Evolutionary conservation across 257 asterid species (phyloP), one percentile per base, ranked within the genome.

Genomic region (Gentiana macrophylla): DNA sequence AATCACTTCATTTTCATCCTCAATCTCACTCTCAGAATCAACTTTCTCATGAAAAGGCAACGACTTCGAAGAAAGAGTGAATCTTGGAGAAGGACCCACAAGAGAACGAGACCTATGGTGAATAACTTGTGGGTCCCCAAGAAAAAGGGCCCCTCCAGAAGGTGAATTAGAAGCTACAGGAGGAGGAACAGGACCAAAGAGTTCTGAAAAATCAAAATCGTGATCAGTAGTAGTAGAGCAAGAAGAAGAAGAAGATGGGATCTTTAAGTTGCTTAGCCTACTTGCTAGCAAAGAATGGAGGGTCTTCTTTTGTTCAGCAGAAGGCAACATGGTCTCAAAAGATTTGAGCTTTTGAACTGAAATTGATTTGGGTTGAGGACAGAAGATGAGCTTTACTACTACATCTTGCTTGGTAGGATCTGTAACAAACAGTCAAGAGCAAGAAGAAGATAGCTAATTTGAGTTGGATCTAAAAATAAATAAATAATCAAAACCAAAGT

Each of bases 41-140:
- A 82, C 74, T 59, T 76, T 85, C 43, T 65, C 81, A 35, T 62
- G 77, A 35, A 75, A 63, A 34, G 75, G 87, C 5, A 86, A 72
- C 48, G 85, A 60, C 64, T 70, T 80, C 59, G 94, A 76, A 77
- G 94, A 76, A 77, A 68, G 94, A 55, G 92, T 77, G 79, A 79
- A 70, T 51, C 94, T 81, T 2, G 97, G 97, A 1, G 97, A 88
- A 6, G 97, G 97, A 13, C 97, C 97, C 57, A 88, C 80, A 57
- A 85, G 79, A 49, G 97, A 86, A 79, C 86, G 97, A 63, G 97
- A 83, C 12, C 97, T 79, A 59, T 82, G 73, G 67, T 79, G 82
- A 47, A 86, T 81, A 35, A 86, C 71, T 54, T 63, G 88, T 47
- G 97, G 95, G 79, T 84, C 86, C 24, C 89, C 85, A 4, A 69